phyloP scores from a whole-genome alignment of 2,329 filamentous ascomycete genomes.

The Xylaria sp. region DNA sequence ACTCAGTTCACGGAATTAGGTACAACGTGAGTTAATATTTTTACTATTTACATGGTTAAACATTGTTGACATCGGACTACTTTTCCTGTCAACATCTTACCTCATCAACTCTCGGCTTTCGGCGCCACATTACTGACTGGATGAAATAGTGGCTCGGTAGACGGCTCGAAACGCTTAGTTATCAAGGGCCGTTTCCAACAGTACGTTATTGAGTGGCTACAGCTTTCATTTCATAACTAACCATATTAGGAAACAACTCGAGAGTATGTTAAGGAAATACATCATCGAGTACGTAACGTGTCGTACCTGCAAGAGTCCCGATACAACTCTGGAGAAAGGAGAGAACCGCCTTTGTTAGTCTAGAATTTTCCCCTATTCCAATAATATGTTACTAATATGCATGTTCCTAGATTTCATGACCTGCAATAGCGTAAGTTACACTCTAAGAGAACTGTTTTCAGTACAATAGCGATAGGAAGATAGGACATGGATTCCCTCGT shows the following conservation, averaged over 20 bases:
- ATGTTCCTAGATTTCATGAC: conserved; percentile 82
- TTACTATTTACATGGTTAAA: neutral
- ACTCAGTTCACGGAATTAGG: conserved; percentile 88
- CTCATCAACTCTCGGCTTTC: neutral
- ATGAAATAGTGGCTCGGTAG: conserved; percentile 76
- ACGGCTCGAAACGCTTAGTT: conserved; percentile 90
- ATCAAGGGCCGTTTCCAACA: conserved; percentile 99
- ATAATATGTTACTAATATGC: conserved; percentile 19
- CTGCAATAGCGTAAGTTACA: conserved; percentile 73
- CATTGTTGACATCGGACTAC: neutral
- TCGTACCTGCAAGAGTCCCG: conserved; percentile 95
- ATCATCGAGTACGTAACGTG: conserved; percentile 96
- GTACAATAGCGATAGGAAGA: neutral
- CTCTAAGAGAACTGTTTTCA: neutral
- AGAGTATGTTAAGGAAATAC: conserved; percentile 40
- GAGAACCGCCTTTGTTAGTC: conserved; percentile 85
- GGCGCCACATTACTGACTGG: conserved; percentile 18
- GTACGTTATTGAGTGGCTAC: conserved; percentile 65
- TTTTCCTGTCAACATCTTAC: neutral
- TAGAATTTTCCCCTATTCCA: neutral
- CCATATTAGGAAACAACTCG: conserved; percentile 37
- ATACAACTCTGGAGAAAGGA: conserved; percentile 97
- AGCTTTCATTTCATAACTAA: conserved; percentile 67
- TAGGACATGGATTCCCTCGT: neutral
- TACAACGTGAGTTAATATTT: conserved; percentile 67